Conservation (phyloP, 805 yeast species). For the Candida tibetensis region DNA sequence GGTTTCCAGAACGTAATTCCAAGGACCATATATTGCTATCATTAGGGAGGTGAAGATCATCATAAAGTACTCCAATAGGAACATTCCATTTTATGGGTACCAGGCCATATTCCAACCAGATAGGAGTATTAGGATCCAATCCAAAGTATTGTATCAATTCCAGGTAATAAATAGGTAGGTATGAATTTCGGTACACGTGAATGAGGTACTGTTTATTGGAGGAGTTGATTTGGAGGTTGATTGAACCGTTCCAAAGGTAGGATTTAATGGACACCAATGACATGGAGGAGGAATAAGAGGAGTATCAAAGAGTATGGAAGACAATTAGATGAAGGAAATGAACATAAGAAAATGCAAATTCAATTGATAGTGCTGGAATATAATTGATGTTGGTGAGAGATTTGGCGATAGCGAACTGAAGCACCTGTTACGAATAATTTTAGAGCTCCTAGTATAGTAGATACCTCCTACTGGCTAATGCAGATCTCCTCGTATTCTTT, state of each 20-base stretch:
- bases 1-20: conserved; percentile 14
- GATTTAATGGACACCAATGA: conserved; percentile 23
- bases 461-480: too few relatives aligned
- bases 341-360: too few relatives aligned
- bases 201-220: conserved; percentile 18
- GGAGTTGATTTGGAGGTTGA: conserved; percentile 37
- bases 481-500: too few relatives aligned
- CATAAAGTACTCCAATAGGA: conserved; percentile 71
- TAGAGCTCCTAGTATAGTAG: too few relatives aligned
- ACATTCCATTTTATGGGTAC: conserved; percentile 73
- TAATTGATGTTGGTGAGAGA: too few relatives aligned
- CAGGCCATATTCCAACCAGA: conserved; percentile 68
- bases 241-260: conserved; percentile 52
- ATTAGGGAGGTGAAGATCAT: conserved; percentile 33
- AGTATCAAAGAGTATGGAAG: too few relatives aligned
- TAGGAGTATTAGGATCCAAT: conserved; percentile 12
- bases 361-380: too few relatives aligned
- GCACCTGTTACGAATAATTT: too few relatives aligned
- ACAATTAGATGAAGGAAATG: too few relatives aligned
- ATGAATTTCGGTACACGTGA: conserved; percentile 44
- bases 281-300: not conserved
- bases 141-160: conserved; percentile 38
- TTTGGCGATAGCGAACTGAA: too few relatives aligned
- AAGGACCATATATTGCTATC: conserved; percentile 38
- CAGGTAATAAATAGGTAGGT: conserved; percentile 45